A percentile compares a stretch with the other conserved stretches of the same genome.
Evolutionary conservation across 768 basidiomycete species (phyloP).

Genomic region (Mycena kentingensis): DNA sequence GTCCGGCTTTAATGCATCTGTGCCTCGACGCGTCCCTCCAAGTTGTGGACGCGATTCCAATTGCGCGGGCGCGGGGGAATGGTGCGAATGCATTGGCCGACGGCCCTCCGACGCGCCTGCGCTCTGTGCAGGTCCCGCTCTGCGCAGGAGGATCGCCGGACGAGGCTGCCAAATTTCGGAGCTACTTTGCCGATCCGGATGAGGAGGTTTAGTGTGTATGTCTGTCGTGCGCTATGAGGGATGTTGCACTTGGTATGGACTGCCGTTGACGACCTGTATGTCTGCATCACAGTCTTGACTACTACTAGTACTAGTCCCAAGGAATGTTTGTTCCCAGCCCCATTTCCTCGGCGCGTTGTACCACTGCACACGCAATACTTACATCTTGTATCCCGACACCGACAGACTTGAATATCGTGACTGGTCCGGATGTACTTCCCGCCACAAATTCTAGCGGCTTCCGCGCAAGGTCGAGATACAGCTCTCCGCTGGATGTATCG

Average conservation of each 20-base stretch:
- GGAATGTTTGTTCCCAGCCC: constrained; percentile 52
- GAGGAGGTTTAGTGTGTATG: constrained; percentile 14
- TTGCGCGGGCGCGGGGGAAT: constrained; percentile 27
- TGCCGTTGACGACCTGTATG: too few relatives aligned
- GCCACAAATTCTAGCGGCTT: not conserved
- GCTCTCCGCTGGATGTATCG: constrained; percentile 17
- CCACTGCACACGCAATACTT: constrained; percentile 71
- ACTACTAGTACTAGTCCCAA: too few relatives aligned
- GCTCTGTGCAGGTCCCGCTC: constrained; percentile 25
- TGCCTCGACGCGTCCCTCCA: constrained; percentile 21
- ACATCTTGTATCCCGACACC: constrained; percentile 89
- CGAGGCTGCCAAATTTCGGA: constrained; percentile 22
- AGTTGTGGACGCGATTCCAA: constrained; percentile 22
- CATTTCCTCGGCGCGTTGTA: constrained; percentile 57
- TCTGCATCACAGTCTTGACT: too few relatives aligned
- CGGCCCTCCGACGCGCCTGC: constrained; percentile 19
- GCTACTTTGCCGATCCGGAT: constrained; percentile 6
- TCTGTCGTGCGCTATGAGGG: constrained; percentile 15
- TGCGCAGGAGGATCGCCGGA: constrained; percentile 24
- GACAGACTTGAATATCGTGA: constrained; percentile 88
- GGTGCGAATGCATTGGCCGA: not conserved
- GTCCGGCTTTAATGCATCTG: constrained; percentile 29
- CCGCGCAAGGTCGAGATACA: constrained; percentile 1
- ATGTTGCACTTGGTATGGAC: too few relatives aligned
- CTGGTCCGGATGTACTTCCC: constrained; percentile 38